phyloP scores from a whole-genome alignment of 2,329 filamentous ascomycete genomes.

The Ilyonectria sp. region DNA sequence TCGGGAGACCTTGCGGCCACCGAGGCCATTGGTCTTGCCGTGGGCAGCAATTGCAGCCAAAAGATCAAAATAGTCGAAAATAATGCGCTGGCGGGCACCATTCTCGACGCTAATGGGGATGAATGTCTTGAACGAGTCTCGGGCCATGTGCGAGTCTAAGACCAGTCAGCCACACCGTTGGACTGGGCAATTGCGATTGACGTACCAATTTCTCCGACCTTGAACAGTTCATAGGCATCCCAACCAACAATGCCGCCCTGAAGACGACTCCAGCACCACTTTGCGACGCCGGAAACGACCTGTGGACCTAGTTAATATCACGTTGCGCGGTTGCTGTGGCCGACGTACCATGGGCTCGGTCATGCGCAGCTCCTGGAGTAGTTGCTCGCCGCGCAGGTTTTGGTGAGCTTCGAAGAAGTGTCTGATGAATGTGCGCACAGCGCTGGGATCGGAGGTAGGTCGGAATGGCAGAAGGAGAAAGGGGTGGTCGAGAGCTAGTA shows the following conservation, averaged over 20 bases:
- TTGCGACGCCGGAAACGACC: slow-evolving; percentile 94
- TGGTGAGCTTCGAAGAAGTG: slow-evolving; percentile 87
- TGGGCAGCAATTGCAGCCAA: slow-evolving; percentile 92
- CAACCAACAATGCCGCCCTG: slow-evolving; percentile 93
- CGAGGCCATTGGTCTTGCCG: slow-evolving; percentile 92
- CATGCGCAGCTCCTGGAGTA: slow-evolving; percentile 90
- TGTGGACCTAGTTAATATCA: slow-evolving; percentile 56
- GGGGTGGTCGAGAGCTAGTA: slow-evolving; percentile 85
- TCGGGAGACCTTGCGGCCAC: slow-evolving; percentile 92
- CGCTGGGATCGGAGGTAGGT: slow-evolving; percentile 91
- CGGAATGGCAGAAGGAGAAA: slow-evolving; percentile 96
- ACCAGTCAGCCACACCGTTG: slow-evolving; percentile 36
- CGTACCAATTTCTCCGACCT: slow-evolving; percentile 89
- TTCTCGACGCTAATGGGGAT: slow-evolving; percentile 95
- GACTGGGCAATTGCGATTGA: slow-evolving; percentile 17
- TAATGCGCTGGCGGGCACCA: slow-evolving; percentile 86
- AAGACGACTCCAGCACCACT: slow-evolving; percentile 98
- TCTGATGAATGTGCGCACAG: slow-evolving; percentile 91
- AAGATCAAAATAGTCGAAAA: slow-evolving; percentile 97
- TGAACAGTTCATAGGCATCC: slow-evolving; percentile 98
- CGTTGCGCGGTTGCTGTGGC: background rate
- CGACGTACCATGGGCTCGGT: slow-evolving; percentile 89
- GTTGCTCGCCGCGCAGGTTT: slow-evolving; percentile 75
- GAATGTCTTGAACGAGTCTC: slow-evolving; percentile 96
- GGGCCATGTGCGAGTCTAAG: slow-evolving; percentile 89